Conservation (phyloP, 2,329 filamentous ascomycete genomes). For the Xylaria digitata region DNA sequence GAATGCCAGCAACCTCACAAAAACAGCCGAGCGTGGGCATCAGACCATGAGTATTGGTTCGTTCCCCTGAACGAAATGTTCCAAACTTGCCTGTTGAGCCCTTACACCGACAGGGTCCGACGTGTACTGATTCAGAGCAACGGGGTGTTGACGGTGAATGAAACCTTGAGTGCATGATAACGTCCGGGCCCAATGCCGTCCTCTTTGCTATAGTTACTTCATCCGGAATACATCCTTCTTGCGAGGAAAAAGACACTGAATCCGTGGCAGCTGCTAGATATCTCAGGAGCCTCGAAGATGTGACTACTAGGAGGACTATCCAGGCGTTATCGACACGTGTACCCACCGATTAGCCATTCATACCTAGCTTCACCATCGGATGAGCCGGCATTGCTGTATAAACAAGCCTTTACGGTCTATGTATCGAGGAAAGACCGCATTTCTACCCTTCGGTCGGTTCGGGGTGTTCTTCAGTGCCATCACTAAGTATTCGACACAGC, state of each 20-base stretch:
- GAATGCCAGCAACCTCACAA: background rate
- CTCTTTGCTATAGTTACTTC: background rate
- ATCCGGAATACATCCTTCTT: background rate
- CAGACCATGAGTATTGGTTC: background rate
- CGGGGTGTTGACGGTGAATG: conserved; percentile 7
- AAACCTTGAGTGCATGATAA: conserved; percentile 11
- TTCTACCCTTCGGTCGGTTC: background rate
- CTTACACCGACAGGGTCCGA: background rate
- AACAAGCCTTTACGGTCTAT: background rate
- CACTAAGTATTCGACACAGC: background rate
- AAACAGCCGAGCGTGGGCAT: background rate
- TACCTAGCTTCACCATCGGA: background rate
- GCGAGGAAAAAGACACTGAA: background rate
- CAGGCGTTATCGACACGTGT: too few relatives aligned
- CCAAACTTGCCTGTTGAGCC: background rate
- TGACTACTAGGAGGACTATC: background rate
- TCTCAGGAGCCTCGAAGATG: background rate
- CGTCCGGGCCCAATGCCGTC: background rate
- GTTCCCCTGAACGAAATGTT: background rate
- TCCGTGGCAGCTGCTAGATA: background rate
- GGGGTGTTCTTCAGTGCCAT: background rate
- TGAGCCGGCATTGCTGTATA: background rate
- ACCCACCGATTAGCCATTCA: background rate
- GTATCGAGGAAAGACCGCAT: background rate
- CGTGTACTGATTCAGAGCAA: background rate